Percentiles rank a stretch among this genome's conserved stretches.
phyloP scores from a whole-genome alignment of 2,329 filamentous ascomycete species.

The Periconia macrospinosa region DNA sequence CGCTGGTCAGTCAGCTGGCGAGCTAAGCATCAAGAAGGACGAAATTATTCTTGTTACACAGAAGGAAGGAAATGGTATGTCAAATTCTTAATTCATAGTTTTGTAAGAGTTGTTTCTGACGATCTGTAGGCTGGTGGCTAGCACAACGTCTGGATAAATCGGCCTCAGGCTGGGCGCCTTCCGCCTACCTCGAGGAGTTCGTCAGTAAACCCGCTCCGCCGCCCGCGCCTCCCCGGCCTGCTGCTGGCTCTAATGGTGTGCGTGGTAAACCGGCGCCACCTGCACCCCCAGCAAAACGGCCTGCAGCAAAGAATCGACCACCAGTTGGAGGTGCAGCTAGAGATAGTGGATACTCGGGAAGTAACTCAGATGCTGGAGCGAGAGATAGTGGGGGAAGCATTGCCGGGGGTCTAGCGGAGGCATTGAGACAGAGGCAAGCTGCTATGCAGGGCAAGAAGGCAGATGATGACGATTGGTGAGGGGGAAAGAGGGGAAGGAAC shows the following conservation, averaged over 20 bases:
- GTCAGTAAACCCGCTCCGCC: conserved; percentile 59
- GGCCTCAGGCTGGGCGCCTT: conserved; percentile 90
- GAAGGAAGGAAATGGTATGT: conserved; percentile 90
- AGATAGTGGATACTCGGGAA: conserved; percentile 59
- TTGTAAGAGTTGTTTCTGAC: conserved; percentile 18
- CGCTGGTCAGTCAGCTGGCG: conserved; percentile 78
- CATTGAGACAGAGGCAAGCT: conserved; percentile 52
- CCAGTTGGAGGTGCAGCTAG: conserved; percentile 67
- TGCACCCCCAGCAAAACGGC: conserved; percentile 78
- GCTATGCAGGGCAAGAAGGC: conserved; percentile 49
- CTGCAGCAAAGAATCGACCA: conserved; percentile 68
- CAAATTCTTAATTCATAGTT: neutral
- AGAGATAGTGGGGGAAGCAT: conserved; percentile 47
- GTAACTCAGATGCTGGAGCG: conserved; percentile 39
- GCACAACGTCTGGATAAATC: conserved; percentile 70
- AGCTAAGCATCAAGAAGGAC: conserved; percentile 77
- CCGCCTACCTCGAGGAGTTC: conserved; percentile 90
- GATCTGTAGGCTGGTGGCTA: conserved; percentile 83
- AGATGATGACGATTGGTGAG: conserved; percentile 43
- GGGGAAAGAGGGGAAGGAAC: neutral
- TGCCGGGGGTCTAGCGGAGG: conserved; percentile 55
- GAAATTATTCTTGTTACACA: conserved; percentile 88
- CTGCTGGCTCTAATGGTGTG: conserved; percentile 61
- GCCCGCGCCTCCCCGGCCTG: conserved; percentile 50
- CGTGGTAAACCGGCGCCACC: conserved; percentile 72